These are phyloP conservation scores for Globisporangium polare DNA, from an alignment of 352 stramenopile genomes.

Conservation along the genomic window DNA sequence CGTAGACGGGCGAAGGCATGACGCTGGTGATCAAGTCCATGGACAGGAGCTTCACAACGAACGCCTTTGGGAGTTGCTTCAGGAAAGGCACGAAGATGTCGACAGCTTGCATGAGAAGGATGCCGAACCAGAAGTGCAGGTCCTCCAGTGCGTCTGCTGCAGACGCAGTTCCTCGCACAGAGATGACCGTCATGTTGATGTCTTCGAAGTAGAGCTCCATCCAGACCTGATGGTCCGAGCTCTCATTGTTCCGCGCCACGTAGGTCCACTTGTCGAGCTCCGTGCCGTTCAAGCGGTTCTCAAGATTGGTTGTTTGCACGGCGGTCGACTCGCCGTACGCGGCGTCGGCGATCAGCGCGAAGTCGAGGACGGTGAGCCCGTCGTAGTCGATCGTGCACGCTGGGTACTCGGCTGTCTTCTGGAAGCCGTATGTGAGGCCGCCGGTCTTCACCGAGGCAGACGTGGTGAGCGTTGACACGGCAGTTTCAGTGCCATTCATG, in stretches of 20 bases:
- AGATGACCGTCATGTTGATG: constrained; percentile 81
- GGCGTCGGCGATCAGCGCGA: constrained; percentile 75
- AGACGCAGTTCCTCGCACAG: constrained; percentile 74
- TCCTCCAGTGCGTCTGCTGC: constrained; percentile 77
- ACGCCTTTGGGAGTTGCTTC: constrained; percentile 66
- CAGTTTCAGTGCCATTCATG: constrained; percentile 35
- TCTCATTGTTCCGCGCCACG: constrained; percentile 67
- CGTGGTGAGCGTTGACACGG: constrained; percentile 20
- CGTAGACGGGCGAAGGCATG: constrained; percentile 67
- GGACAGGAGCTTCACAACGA: constrained; percentile 72
- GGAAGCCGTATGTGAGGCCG: constrained; percentile 42
- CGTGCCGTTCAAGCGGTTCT: constrained; percentile 78
- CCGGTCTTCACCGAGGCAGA: constrained; percentile 32
- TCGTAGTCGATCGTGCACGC: constrained; percentile 67
- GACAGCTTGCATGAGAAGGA: constrained; percentile 81
- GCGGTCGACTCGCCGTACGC: constrained; percentile 64
- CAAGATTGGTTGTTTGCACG: constrained; percentile 52
- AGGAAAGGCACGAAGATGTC: constrained; percentile 82
- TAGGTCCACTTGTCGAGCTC: constrained; percentile 67
- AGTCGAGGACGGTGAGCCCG: constrained; percentile 61
- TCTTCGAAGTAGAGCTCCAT: constrained; percentile 75
- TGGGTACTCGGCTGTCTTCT: constrained; percentile 57
- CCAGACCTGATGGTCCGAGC: constrained; percentile 68
- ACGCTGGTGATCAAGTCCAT: constrained; percentile 61
- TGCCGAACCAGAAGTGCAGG: constrained; percentile 85